Conservation (phyloP, 164 flowering plant genomes). For the Sedum album region DNA sequence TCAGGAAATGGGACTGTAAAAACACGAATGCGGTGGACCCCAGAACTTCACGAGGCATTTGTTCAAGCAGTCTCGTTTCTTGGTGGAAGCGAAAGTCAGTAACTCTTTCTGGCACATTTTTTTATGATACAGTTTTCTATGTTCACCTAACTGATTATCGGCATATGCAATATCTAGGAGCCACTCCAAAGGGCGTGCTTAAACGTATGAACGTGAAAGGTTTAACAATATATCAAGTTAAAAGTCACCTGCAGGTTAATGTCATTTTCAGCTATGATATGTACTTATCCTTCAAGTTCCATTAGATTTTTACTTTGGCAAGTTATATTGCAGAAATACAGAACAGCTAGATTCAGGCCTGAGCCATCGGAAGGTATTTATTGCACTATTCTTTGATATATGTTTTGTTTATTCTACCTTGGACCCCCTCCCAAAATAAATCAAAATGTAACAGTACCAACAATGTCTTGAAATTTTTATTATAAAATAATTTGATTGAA, state of each 20-base stretch:
- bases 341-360: conserved; percentile 90
- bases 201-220: conserved; percentile 90
- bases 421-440: not conserved
- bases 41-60: conserved; percentile 91
- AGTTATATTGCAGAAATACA: conserved; percentile 67
- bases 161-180: conserved; percentile 41
- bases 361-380: conserved; percentile 66
- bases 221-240: conserved; percentile 91
- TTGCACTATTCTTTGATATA: conserved; percentile 47
- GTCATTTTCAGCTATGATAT: conserved; percentile 2
- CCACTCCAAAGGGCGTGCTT: conserved; percentile 95
- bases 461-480: not conserved
- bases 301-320: conserved; percentile 13
- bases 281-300: conserved; percentile 4
- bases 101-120: not conserved
- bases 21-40: conserved; percentile 98
- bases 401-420: not conserved
- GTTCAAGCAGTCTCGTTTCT: conserved; percentile 89
- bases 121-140: conserved; percentile 10
- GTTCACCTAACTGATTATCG: not conserved
- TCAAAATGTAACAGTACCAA: not conserved
- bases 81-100: conserved; percentile 94
- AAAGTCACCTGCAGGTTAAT: conserved; percentile 87
- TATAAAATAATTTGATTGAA: not conserved
- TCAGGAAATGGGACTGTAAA: conserved; percentile 44